These are phyloP conservation scores for Fraxinus ornus DNA, from an alignment of 305 asterid species.

Conservation along the genomic window DNA sequence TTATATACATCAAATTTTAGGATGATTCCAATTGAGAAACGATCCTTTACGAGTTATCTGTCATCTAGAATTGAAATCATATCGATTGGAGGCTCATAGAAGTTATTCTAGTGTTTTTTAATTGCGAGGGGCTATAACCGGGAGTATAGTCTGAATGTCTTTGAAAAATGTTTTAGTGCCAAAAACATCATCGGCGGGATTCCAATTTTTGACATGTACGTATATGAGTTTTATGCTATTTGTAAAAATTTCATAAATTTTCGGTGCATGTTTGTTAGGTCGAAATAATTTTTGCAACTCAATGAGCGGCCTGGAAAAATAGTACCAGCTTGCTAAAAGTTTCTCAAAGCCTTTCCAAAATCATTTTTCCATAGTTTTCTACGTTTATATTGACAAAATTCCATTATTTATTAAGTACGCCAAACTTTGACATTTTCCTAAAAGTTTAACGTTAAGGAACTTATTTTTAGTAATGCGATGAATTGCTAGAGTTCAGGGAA, in stretches of 20 bases:
- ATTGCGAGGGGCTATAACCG: neutral
- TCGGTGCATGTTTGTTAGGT: neutral
- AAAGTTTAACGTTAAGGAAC: neutral
- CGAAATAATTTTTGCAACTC: neutral
- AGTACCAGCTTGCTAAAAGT: neutral
- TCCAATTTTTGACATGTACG: neutral
- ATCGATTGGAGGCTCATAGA: neutral
- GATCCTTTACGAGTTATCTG: neutral
- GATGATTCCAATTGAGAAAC: neutral
- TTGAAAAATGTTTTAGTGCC: neutral
- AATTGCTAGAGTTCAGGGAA: neutral
- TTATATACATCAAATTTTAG: neutral
- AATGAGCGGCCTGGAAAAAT: neutral
- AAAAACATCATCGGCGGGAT: neutral
- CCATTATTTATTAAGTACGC: neutral
- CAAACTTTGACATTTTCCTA: neutral
- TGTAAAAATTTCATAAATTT: neutral
- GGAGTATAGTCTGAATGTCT: neutral
- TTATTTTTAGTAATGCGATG: neutral
- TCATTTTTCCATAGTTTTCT: neutral
- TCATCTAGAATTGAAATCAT: neutral
- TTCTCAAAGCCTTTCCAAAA: neutral
- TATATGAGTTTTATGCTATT: neutral
- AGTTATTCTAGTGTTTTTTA: neutral
- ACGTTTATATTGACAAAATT: neutral